A percentile compares a stretch with the other conserved stretches of the same genome.
Conservation (phyloP, 306 rosid species). For the Casuarina glauca region DNA sequence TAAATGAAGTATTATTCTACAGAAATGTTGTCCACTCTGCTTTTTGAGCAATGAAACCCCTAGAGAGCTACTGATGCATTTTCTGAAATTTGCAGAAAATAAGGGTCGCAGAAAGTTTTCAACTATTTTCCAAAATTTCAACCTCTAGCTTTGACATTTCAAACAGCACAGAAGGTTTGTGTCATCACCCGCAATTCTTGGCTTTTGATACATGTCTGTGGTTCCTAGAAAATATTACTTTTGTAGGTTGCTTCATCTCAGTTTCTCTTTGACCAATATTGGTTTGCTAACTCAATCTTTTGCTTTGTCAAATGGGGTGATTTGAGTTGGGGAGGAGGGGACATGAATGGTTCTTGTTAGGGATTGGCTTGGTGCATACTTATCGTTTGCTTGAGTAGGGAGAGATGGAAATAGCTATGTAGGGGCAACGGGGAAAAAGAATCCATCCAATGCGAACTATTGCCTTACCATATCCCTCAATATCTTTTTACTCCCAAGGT, state of each 20-base stretch:
- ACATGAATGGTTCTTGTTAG: too few relatives aligned
- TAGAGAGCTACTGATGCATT: neutral
- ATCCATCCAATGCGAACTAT: neutral
- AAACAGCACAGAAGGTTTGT: slow-evolving; percentile 57
- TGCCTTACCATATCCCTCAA: neutral
- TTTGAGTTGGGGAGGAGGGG: too few relatives aligned
- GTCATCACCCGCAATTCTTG: neutral
- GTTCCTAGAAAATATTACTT: neutral
- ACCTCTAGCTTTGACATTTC: slow-evolving; percentile 49
- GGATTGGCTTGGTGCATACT: too few relatives aligned
- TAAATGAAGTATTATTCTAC: neutral
- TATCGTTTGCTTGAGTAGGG: too few relatives aligned
- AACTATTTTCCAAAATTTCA: slow-evolving; percentile 77
- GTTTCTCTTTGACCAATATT: neutral
- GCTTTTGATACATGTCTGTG: neutral
- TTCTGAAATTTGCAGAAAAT: slow-evolving; percentile 56
- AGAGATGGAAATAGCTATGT: too few relatives aligned
- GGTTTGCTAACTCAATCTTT: neutral
- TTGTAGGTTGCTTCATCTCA: neutral
- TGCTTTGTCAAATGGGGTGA: neutral
- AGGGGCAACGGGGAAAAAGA: neutral
- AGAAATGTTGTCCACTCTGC: neutral
- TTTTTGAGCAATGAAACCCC: neutral
- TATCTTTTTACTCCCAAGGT: neutral
- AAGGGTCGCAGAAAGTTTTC: slow-evolving; percentile 74